Base-by-base conservation (phyloP, 2,329 filamentous ascomycete species). In the Pezicula rhizophila region DNA sequence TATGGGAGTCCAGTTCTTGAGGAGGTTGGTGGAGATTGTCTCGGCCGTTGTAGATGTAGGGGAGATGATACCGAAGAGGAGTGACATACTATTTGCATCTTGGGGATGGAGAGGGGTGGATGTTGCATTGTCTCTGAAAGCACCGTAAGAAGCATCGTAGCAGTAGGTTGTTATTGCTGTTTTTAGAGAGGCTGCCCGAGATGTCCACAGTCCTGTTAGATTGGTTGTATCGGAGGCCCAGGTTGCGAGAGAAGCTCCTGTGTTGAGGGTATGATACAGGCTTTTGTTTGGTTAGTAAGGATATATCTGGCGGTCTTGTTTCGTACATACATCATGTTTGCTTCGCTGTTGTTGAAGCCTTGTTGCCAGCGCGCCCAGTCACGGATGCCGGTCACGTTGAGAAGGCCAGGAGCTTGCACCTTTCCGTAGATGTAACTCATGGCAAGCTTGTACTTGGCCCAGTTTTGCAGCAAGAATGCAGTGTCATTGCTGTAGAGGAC, bases 71-170 rank as follows among this genome's bases (percentile, higher is more conserved):
- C 25, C 38, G 45, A 44, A 47, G 12, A 50, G 65, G 5, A 78
- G 55, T 0, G 76, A 72, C 60, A 80, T 69, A 44, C 74, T 71
- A 62, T 82, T 82, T n/a, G 73, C 77, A 53, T 80, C 78, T 60
- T 84, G 79, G 0, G 78, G 76, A 51, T 76, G 68, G 2, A 85
- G 66, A 0, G 70, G 68, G 1, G 73, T 75, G 53, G 78, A 79
- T 0, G 73, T 74, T 20, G 70, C 70, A 46, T 75, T 76, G 55
- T 73, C 71, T 47, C 68, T 66, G 64, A 75, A 71, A 53, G 72
- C 63, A 31, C 42, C 46, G 23, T 51, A 49, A 66, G 55, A 8
- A 5, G 40, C n/a, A 47, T 75, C 69, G 70, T 73, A 78, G 48
- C 75, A 69, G 39, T 72, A 63, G 10, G 59, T 55, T 45, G 76